Evolutionary conservation across 2,329 filamentous ascomycete genomes (phyloP).

Genomic region (Uncinocarpus reesii): DNA sequence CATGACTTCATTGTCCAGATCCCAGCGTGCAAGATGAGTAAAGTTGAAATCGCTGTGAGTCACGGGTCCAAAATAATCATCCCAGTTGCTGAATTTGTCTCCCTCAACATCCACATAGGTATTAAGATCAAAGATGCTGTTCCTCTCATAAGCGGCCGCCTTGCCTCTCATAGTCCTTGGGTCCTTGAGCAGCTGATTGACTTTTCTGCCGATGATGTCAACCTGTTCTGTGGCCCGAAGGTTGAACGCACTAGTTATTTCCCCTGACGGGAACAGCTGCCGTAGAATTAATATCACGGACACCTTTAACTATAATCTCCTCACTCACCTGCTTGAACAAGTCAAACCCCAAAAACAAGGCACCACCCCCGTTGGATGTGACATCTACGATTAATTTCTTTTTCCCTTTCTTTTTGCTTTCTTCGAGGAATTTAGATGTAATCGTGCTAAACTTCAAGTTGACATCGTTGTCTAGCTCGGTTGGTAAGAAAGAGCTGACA

Average conservation of each 20-base stretch:
- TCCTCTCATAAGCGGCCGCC: constrained; percentile 10
- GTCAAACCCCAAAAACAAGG: constrained; percentile 39
- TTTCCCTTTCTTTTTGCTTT: constrained; percentile 40
- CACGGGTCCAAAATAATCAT: constrained; percentile 19
- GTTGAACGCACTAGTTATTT: constrained; percentile 39
- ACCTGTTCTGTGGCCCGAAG: constrained; percentile 37
- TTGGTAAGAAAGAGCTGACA: constrained; percentile 30
- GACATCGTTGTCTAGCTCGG: constrained; percentile 9
- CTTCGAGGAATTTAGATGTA: constrained; percentile 39
- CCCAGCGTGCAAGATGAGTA: constrained; percentile 24
- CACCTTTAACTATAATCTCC: background rate
- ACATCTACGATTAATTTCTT: constrained; percentile 57
- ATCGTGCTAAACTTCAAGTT: constrained; percentile 28
- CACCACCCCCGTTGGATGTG: constrained; percentile 51
- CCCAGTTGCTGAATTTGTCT: constrained; percentile 34
- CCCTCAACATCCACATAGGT: constrained; percentile 22
- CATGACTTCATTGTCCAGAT: constrained; percentile 22
- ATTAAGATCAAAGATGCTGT: constrained; percentile 15
- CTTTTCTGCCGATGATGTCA: constrained; percentile 29
- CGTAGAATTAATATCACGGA: background rate
- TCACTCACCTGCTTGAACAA: constrained; percentile 39
- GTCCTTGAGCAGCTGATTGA: constrained; percentile 17
- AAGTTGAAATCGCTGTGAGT: constrained; percentile 29
- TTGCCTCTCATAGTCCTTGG: constrained; percentile 5
- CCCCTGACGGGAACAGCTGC: constrained; percentile 40